Base-by-base conservation (phyloP, 306 rosid species). In the Cyclanthera cordifolia region DNA sequence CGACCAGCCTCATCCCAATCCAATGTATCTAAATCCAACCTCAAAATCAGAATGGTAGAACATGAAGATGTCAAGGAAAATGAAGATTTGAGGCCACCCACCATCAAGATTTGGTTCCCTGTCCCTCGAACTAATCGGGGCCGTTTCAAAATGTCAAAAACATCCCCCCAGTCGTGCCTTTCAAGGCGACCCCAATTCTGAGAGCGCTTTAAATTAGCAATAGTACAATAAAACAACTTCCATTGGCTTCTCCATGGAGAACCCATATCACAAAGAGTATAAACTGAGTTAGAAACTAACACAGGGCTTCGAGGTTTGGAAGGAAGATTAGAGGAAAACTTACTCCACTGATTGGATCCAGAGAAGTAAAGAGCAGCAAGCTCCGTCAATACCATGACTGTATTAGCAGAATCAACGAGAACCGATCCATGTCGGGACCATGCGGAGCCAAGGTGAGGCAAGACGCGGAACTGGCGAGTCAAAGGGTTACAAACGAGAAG, bases 401-500 rank as follows among this genome's bases (percentile, higher is more conserved):
- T 83, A 52, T 74, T 77, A 0, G 78, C 78, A 20, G 90, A 63
- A 79, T 89, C 95, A 7, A 87, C 96, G 3, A 92, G 82, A 41
- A 92, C 97, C 5, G 87, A 76, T 13, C 97, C 97, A 34, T 92
- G 97, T 24, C 95, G 83, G 6, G 95, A 87, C 97, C 97, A 92
- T 14, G 97, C 97, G 11, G 97, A 92, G 25, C 97, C 97, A 4
- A 92, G 84, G 66, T 76, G 96, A 0, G 97, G 97, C 60, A 92
- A 80, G 37, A 76, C 80, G 4, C 86, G 85, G 72, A 84, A 92
- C 20, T 69, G 86, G 19, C 85, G 87, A 4, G 90, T 89, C 47
- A 92, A 66, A 1, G 96, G 97, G 76, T 92, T 92, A 30, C 96
- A 89, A 13, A 86, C 87, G 11, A 92, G 53, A 8, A 92, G 87